These are phyloP conservation scores for Syncephalis fuscata DNA, from an alignment of 371 early-diverging fungal genomes.

Conservation along the genomic window DNA sequence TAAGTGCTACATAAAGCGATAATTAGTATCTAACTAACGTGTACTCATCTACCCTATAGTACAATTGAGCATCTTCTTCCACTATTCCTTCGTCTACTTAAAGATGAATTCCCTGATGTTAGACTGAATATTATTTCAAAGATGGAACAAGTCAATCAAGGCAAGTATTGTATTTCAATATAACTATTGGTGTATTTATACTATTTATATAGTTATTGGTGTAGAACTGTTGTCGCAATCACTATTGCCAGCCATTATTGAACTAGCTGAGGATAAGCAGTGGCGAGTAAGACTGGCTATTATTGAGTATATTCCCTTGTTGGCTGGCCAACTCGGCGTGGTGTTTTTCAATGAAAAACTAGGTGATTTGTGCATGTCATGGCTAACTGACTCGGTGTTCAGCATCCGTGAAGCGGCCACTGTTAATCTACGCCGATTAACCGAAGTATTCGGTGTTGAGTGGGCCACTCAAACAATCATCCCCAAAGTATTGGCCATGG, in stretches of 20 bases:
- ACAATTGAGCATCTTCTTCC: slow-evolving; percentile 91
- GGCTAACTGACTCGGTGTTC: slow-evolving; percentile 90
- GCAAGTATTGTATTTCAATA: slow-evolving; percentile 12
- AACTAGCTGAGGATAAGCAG: slow-evolving; percentile 96
- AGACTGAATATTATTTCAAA: slow-evolving; percentile 95
- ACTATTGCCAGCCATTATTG: slow-evolving; percentile 92
- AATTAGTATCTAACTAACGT: no score
- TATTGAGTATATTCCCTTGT: slow-evolving; percentile 92
- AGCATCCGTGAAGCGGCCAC: slow-evolving; percentile 97
- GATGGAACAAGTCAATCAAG: slow-evolving; percentile 83
- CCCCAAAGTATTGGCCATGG: slow-evolving; percentile 85
- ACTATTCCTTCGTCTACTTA: slow-evolving; percentile 83
- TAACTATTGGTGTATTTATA: background rate
- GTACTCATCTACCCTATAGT: slow-evolving; percentile 11
- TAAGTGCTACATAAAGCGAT: slow-evolving; percentile 24
- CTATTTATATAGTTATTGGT: slow-evolving; percentile 65
- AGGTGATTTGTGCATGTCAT: slow-evolving; percentile 82
- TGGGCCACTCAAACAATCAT: slow-evolving; percentile 91
- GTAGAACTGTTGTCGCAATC: slow-evolving; percentile 93
- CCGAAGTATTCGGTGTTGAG: slow-evolving; percentile 95
- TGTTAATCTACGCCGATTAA: slow-evolving; percentile 74
- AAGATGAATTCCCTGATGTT: slow-evolving; percentile 95
- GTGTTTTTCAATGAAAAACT: slow-evolving; percentile 95
- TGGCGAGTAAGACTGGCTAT: slow-evolving; percentile 98
- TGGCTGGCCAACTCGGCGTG: slow-evolving; percentile 87